These are phyloP conservation scores for Moelleriella libera DNA, from an alignment of 2,329 filamentous ascomycete genomes.

Conservation along the genomic window DNA sequence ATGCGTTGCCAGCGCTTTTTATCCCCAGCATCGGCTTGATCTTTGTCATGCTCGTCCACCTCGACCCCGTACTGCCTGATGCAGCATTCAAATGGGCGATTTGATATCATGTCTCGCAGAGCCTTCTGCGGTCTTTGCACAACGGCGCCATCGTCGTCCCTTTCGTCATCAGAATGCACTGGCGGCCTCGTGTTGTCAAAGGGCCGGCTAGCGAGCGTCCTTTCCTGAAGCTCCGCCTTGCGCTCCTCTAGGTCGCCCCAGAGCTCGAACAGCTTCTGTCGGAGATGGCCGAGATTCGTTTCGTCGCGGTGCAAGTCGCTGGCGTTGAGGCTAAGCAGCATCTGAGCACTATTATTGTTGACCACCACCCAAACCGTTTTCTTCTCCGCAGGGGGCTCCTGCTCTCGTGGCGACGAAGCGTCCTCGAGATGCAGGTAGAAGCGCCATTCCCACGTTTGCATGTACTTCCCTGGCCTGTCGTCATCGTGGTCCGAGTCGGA, in stretches of 20 bases:
- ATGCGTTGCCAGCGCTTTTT: conserved; percentile 43
- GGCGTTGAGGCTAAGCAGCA: conserved; percentile 32
- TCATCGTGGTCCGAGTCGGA: conserved; percentile 10
- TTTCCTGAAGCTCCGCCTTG: conserved; percentile 23
- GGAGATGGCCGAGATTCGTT: conserved; percentile 34
- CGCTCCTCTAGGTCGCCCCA: conserved; percentile 79
- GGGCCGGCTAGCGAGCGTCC: conserved; percentile 1
- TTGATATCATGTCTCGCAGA: conserved; percentile 20
- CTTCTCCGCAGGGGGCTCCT: conserved; percentile 14
- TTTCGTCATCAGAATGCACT: conserved; percentile 6
- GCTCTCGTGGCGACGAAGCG: conserved; percentile 19
- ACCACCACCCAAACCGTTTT: conserved; percentile 54
- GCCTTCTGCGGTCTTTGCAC: neutral
- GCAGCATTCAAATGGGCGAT: conserved; percentile 54
- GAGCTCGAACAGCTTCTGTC: conserved; percentile 59
- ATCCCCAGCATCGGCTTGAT: conserved; percentile 28
- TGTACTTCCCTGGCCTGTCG: neutral
- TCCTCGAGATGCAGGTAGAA: conserved; percentile 73
- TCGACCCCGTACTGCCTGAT: conserved; percentile 56
- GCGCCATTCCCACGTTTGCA: conserved; percentile 60
- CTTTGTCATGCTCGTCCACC: conserved; percentile 22
- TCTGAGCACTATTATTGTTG: conserved; percentile 38
- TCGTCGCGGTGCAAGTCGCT: conserved; percentile 40
- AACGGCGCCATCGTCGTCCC: neutral
- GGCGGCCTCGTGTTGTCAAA: neutral